phyloP scores from a whole-genome alignment of 148 eudicot genomes.

The Cornus kousa region DNA sequence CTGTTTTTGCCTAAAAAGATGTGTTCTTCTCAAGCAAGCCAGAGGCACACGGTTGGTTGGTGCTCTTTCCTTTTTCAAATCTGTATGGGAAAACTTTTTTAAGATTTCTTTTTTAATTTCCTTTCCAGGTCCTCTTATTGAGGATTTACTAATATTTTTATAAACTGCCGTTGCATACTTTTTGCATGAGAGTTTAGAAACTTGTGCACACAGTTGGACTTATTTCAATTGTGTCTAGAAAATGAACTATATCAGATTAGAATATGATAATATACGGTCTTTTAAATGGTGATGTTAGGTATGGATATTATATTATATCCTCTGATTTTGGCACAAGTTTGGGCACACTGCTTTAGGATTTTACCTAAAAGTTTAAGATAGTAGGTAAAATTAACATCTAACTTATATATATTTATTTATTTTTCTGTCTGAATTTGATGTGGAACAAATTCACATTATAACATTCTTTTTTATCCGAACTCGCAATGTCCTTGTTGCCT shows the following conservation, averaged over 20 bases:
- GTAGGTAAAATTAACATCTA: no score
- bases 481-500: no score
- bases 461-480: no score
- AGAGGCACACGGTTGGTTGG: slow-evolving; percentile 18
- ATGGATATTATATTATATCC: no score
- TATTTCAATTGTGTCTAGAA: neutral
- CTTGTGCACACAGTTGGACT: neutral
- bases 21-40: neutral
- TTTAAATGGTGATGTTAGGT: no score
- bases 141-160: neutral
- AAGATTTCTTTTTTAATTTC: neutral
- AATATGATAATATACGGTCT: neutral
- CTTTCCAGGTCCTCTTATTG: neutral
- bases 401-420: no score
- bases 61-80: neutral
- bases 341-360: no score
- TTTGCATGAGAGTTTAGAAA: neutral
- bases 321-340: no score
- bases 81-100: neutral
- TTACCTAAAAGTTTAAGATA: no score
- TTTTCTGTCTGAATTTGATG: no score
- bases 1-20: slow-evolving; percentile 11
- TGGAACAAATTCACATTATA: no score
- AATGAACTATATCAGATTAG: neutral
- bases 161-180: neutral